Base-by-base conservation (phyloP, 139 green algal genomes). In the Edaphochlamys debaryana region DNA sequence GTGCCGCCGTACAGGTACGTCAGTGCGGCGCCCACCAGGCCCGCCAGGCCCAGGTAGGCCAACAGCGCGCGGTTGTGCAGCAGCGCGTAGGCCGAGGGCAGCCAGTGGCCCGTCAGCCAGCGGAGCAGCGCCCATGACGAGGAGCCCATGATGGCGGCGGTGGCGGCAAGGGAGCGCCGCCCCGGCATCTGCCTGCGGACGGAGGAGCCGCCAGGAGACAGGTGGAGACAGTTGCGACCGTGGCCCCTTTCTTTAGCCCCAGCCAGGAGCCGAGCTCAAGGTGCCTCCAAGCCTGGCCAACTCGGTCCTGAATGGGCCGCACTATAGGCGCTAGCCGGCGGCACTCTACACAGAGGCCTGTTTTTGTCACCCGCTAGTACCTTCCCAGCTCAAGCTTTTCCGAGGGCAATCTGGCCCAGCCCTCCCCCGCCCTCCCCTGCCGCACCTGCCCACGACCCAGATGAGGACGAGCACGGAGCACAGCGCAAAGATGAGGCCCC, bases 1-100 rank as follows among this genome's bases (percentile, higher is more conserved):
- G 69, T 67, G 22, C 85, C 83, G n/a, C 87, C 85, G 52, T 87
- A 92, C 38, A 85, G 75, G 56, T 92, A 92, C 20, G 85, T 88
- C 27, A 88, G 17, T 0, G 68, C 84, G 0, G 80, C 77, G 25
- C 88, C 88, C 29, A 88, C 17, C 38, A 82, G 22, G 1, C 74
- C 79, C 17, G 70, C 82, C 3, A 72, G 29, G 2, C 67, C 34
- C 50, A 88, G 42, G 54, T 89, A 88, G 22, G 27, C 58, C 22
- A 75, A 64, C 62, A 88, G 79, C 34, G 36, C 83, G 32, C 58
- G 69, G 71, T 86, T 88, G 70, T 60, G 54, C 29, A 84, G 15
- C 52, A 88, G 70, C 22, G 82, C 32, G 25, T 82, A 75, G 13
- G 36, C 6, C 2, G 79, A 84, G 2, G 83, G 83, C 54, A 88